Conservation (phyloP, 2,329 filamentous ascomycete genomes). For the Iodosphaeria phyllophila region DNA sequence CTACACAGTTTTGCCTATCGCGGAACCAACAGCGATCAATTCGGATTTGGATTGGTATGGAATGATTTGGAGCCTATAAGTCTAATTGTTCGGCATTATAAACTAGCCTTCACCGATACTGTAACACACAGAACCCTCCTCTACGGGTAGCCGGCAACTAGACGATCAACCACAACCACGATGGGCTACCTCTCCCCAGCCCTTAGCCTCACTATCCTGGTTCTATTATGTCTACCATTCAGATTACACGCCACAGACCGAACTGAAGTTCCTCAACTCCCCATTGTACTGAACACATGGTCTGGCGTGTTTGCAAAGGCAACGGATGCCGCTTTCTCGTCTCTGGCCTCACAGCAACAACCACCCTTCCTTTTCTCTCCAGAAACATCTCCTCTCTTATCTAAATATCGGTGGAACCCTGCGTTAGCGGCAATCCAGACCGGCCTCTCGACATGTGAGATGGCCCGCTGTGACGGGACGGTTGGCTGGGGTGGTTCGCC, state of each 20-base stretch:
- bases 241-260: not conserved
- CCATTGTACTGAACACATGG: slow-evolving; percentile 2
- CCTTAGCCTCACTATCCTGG: no score
- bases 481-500: slow-evolving; percentile 36
- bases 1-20: no score
- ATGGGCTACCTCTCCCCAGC: no score
- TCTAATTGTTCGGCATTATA: no score
- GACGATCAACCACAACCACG: no score
- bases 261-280: slow-evolving; percentile 1
- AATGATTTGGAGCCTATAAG: no score
- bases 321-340: slow-evolving; percentile 1
- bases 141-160: no score
- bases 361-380: slow-evolving; percentile 1
- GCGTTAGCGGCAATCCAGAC: slow-evolving; percentile 31
- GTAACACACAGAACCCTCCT: no score
- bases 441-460: slow-evolving; percentile 32
- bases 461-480: slow-evolving; percentile 31
- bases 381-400: not conserved
- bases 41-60: no score
- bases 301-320: slow-evolving; percentile 1
- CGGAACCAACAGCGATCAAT: no score
- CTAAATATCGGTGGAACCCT: slow-evolving; percentile 5
- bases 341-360: not conserved
- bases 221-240: not conserved
- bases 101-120: no score